These are phyloP conservation scores for Neolentinus lepideus DNA, from an alignment of 1,284 basidiomycete genomes.

Conservation along the genomic window DNA sequence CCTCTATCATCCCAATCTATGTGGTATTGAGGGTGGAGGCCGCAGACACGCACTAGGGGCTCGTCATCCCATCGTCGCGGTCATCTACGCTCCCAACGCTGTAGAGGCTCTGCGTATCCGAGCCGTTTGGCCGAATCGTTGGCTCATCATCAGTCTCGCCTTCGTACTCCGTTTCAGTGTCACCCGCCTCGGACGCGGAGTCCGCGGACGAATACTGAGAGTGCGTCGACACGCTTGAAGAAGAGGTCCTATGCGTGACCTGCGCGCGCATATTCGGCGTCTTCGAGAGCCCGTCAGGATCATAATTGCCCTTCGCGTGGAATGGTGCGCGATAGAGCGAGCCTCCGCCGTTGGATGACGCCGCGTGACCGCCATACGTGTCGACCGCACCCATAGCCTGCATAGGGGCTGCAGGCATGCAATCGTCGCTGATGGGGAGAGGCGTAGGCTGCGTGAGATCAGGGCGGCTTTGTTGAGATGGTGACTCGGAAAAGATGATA, in stretches of 20 bases:
- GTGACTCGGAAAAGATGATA: conserved; percentile 50
- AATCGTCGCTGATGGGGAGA: conserved; percentile 16
- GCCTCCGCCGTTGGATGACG: conserved; percentile 15
- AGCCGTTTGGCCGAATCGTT: conserved; percentile 52
- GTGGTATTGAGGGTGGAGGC: not conserved
- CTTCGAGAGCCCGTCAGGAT: conserved; percentile 1
- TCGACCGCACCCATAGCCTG: conserved; percentile 50
- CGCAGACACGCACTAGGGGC: not conserved
- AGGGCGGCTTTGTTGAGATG: conserved; percentile 10
- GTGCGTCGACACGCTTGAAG: conserved; percentile 7
- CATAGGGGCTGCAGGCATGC: conserved; percentile 30
- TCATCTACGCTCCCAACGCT: conserved; percentile 20
- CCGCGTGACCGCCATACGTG: conserved; percentile 33
- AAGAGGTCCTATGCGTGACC: not conserved
- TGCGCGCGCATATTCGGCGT: not conserved
- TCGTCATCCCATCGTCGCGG: conserved; percentile 5
- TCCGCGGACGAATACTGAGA: conserved; percentile 19
- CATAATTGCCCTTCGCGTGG: not conserved
- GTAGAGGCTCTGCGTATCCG: conserved; percentile 28
- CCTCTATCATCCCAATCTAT: not conserved
- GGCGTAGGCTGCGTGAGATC: conserved; percentile 12
- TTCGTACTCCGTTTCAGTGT: conserved; percentile 37
- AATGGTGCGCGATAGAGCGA: conserved; percentile 6
- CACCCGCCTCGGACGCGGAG: conserved; percentile 21
- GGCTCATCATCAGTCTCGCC: conserved; percentile 70